These are phyloP conservation scores for Pyricularia sp. DNA, from an alignment of 2,329 filamentous ascomycete genomes.

Conservation along the genomic window DNA sequence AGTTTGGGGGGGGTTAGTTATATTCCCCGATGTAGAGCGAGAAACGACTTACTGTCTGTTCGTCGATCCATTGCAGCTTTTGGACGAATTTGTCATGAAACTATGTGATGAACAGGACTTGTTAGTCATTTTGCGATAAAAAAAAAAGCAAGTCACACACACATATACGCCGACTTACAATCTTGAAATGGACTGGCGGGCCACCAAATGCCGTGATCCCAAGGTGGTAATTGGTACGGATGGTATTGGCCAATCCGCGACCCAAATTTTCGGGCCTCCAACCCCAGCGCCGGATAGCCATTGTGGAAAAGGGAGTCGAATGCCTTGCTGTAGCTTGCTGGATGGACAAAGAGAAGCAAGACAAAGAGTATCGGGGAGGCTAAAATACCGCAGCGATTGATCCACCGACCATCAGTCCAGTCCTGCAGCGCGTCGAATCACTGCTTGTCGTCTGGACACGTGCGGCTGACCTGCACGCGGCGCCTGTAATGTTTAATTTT, in stretches of 20 bases:
- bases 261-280: background rate
- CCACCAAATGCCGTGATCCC: constrained; percentile 60
- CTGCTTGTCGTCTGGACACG: background rate
- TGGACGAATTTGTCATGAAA: constrained; percentile 53
- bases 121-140: background rate
- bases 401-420: background rate
- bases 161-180: constrained; percentile 25
- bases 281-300: constrained; percentile 1
- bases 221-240: constrained; percentile 43
- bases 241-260: background rate
- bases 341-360: no score
- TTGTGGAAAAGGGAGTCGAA: background rate
- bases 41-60: constrained; percentile 45
- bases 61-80: constrained; percentile 55
- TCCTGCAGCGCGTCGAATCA: background rate
- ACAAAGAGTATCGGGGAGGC: no score
- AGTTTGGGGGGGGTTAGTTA: background rate
- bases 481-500: background rate
- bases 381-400: no score
- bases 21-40: background rate
- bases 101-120: constrained; percentile 15
- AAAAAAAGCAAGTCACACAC: no score
- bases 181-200: constrained; percentile 61
- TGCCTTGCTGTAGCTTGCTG: no score
- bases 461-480: background rate